Evolutionary conservation across 148 eudicot species (phyloP).

Genomic region (Vaccinium corymbosum): DNA sequence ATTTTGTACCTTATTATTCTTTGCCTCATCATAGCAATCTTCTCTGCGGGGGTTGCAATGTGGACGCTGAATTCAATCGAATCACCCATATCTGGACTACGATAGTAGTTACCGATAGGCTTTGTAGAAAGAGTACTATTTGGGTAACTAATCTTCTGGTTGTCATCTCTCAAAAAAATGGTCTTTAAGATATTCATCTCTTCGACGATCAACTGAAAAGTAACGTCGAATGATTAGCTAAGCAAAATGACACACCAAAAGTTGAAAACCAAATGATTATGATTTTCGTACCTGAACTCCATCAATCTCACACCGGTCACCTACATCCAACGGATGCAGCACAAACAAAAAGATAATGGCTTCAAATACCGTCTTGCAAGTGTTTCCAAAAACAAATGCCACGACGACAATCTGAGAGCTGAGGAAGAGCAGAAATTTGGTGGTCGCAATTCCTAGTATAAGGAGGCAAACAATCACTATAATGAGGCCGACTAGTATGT

Average conservation of each 20-base stretch:
- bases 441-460: constrained; percentile 45
- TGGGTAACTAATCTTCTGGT: constrained; percentile 58
- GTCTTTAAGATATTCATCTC: constrained; percentile 87
- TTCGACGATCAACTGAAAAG: constrained; percentile 71
- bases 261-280: not conserved
- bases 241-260: not conserved
- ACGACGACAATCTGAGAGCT: constrained; percentile 77
- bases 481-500: constrained; percentile 49
- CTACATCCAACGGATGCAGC: constrained; percentile 79
- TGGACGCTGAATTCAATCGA: constrained; percentile 56
- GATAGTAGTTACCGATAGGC: constrained; percentile 62
- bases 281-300: constrained; percentile 58
- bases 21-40: constrained; percentile 54
- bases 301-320: constrained; percentile 81
- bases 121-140: constrained; percentile 55
- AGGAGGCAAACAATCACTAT: constrained; percentile 34
- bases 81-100: constrained; percentile 88
- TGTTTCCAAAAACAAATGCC: constrained; percentile 75
- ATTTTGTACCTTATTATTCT: constrained; percentile 46
- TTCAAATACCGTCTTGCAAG: constrained; percentile 73
- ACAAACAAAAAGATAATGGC: constrained; percentile 74
- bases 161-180: constrained; percentile 62
- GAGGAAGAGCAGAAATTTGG: constrained; percentile 41
- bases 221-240: not conserved
- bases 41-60: constrained; percentile 70